Conservation (phyloP, 140 eudicot genomes). For the Artemisia princeps region DNA sequence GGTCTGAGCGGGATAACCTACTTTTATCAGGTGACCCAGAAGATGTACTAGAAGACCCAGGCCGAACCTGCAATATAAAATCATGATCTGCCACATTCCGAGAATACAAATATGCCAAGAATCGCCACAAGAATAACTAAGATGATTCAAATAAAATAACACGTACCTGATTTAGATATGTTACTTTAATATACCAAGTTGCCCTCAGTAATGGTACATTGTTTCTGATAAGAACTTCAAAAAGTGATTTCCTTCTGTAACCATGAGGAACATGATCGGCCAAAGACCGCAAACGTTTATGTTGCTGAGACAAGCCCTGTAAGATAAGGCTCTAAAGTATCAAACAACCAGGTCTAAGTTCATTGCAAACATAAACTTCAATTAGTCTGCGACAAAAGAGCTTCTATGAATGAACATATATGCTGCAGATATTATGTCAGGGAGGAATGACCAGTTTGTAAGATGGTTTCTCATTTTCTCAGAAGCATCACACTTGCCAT, state of each 20-base stretch:
- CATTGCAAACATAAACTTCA: background rate
- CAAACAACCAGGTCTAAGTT: background rate
- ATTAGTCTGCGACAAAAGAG: background rate
- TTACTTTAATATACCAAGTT: slow-evolving; percentile 93
- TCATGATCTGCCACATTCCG: slow-evolving; percentile 22
- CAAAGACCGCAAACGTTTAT: slow-evolving; percentile 72
- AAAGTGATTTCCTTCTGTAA: slow-evolving; percentile 70
- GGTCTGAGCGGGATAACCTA: slow-evolving; percentile 68
- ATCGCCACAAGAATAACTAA: background rate
- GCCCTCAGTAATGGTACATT: slow-evolving; percentile 91
- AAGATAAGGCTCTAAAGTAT: slow-evolving; percentile 13
- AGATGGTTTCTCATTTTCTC: no score
- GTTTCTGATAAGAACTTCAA: slow-evolving; percentile 84
- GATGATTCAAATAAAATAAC: background rate
- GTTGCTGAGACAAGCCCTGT: slow-evolving; percentile 92
- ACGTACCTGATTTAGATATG: slow-evolving; percentile 92
- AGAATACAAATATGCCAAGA: background rate
- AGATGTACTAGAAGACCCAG: slow-evolving; percentile 59
- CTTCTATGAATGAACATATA: no score
- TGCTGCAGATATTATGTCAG: no score
- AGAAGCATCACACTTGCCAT: no score
- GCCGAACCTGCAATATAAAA: slow-evolving; percentile 64
- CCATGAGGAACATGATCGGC: slow-evolving; percentile 96
- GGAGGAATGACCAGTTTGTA: no score
- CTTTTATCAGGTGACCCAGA: slow-evolving; percentile 60